phyloP scores from a whole-genome alignment of 2,329 filamentous ascomycete genomes.

The Clarireedia sp. region DNA sequence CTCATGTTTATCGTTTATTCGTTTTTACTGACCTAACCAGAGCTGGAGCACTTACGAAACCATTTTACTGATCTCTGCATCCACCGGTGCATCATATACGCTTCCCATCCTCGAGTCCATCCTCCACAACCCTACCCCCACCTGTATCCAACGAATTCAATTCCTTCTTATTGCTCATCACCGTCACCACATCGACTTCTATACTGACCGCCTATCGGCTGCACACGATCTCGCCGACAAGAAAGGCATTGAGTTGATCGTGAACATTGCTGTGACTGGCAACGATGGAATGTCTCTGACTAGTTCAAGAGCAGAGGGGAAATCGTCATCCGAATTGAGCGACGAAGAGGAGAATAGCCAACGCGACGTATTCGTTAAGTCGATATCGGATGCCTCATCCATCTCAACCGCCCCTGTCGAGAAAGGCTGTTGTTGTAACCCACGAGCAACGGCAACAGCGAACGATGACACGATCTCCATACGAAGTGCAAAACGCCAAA shows the following conservation, averaged over 20 bases:
- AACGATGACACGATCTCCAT: neutral
- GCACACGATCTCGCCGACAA: slow-evolving; percentile 36
- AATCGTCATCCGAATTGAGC: slow-evolving; percentile 1
- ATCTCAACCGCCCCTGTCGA: slow-evolving; percentile 3
- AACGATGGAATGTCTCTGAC: slow-evolving; percentile 2
- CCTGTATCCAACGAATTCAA: slow-evolving; percentile 45
- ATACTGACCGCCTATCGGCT: slow-evolving; percentile 41
- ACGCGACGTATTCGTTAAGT: slow-evolving; percentile 8
- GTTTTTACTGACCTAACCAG: neutral
- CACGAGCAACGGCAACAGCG: neutral
- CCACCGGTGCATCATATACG: slow-evolving; percentile 55
- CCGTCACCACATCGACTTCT: slow-evolving; percentile 48
- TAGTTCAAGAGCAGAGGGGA: slow-evolving; percentile 1
- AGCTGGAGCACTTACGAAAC: slow-evolving; percentile 52
- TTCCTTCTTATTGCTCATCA: slow-evolving; percentile 45
- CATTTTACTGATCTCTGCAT: slow-evolving; percentile 51
- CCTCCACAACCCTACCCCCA: slow-evolving; percentile 33
- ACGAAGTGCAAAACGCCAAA: slow-evolving; percentile 1
- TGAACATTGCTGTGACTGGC: slow-evolving; percentile 47
- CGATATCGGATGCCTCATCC: slow-evolving; percentile 4
- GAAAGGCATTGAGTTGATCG: slow-evolving; percentile 41
- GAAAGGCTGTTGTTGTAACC: slow-evolving; percentile 6
- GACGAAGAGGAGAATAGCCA: neutral
- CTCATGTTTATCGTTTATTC: neutral
- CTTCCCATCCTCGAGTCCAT: slow-evolving; percentile 51